These are phyloP conservation scores for Exserohilum turcica DNA, from an alignment of 2,329 filamentous ascomycete species.

Conservation along the genomic window DNA sequence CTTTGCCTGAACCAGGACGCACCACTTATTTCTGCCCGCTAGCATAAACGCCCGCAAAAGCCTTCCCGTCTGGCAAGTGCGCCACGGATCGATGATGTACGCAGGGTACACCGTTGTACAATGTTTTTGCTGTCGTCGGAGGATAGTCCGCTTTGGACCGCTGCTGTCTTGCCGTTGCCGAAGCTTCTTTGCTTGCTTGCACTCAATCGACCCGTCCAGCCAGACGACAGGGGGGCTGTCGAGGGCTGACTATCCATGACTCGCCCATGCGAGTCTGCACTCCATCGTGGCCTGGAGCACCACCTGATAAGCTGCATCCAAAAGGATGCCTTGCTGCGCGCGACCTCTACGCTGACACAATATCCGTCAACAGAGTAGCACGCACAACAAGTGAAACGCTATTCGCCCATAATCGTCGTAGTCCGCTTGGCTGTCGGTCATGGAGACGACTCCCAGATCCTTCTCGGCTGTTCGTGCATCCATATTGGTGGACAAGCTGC, in stretches of 20 bases:
- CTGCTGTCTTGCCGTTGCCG: conserved; percentile 20
- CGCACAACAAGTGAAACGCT: conserved; percentile 3
- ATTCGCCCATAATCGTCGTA: conserved; percentile 10
- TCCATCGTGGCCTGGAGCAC: conserved; percentile 11
- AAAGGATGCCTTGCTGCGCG: background rate
- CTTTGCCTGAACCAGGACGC: conserved; percentile 33
- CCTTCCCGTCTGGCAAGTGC: conserved; percentile 43
- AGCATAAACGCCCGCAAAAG: conserved; percentile 41
- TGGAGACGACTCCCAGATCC: conserved; percentile 8
- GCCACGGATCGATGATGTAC: conserved; percentile 31
- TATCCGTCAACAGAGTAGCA: conserved; percentile 11
- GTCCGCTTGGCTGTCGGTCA: conserved; percentile 16
- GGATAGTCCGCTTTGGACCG: conserved; percentile 16
- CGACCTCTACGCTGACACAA: conserved; percentile 5
- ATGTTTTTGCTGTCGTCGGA: conserved; percentile 11
- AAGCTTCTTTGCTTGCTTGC: conserved; percentile 7
- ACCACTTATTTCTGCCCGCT: conserved; percentile 39
- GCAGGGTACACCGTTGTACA: conserved; percentile 32
- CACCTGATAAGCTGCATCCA: conserved; percentile 11
- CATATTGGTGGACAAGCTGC: conserved; percentile 19
- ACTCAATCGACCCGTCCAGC: conserved; percentile 4
- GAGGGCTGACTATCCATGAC: conserved; percentile 8
- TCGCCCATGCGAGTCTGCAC: conserved; percentile 24
- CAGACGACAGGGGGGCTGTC: background rate
- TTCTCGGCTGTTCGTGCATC: conserved; percentile 22